Base-by-base conservation (phyloP, 2,329 filamentous ascomycete genomes). In the Leptodontidium sp. region DNA sequence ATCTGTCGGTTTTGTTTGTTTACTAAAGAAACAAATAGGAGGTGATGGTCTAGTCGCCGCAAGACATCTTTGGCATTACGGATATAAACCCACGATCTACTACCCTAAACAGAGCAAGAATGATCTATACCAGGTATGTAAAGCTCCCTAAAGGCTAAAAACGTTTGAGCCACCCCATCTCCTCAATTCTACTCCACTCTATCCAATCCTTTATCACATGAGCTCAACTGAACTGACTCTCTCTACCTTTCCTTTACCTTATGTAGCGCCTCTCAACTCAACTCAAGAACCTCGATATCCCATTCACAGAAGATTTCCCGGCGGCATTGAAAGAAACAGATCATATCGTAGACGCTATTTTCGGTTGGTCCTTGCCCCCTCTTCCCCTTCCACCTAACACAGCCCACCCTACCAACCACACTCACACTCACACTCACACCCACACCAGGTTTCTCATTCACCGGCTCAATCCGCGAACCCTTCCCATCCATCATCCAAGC, bases 31-130 rank as follows among this genome's bases (percentile, higher is more conserved):
- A 9, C 1, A 24, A 32, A 50, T 52, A 94, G 93, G 96, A 71
- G 96, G 96, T 47, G 96, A 99, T 80, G 96, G 96, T 2, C 88
- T 99, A 2, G 96, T 99, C 35, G 94, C 95, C 59, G 96, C 96
- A 64, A 90, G 96, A 32, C 96, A 99, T 80, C 87, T 99, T 5
- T 89, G 88, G 78, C 92, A 97, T 78, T 98, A 97, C 79, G 95
- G 96, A 70, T 99, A 98, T 81, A 87, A 88, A 29, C 94, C 95
- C 3, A 91, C 89, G 9, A 85, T 99, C 55, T 98, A 96, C 83
- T 98, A 97, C 77, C 96, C 96, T 0, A 98, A 98, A 80, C 88
- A 93, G 66, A 90, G 91, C 79, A 96, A 95, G 78, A 95, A 94
- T 73, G 94, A 97, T 61, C 85, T 98, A 3, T 98, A 97, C 78